Conservation (phyloP, 108 stramenopile species). For the Conticribra weissflogii region DNA sequence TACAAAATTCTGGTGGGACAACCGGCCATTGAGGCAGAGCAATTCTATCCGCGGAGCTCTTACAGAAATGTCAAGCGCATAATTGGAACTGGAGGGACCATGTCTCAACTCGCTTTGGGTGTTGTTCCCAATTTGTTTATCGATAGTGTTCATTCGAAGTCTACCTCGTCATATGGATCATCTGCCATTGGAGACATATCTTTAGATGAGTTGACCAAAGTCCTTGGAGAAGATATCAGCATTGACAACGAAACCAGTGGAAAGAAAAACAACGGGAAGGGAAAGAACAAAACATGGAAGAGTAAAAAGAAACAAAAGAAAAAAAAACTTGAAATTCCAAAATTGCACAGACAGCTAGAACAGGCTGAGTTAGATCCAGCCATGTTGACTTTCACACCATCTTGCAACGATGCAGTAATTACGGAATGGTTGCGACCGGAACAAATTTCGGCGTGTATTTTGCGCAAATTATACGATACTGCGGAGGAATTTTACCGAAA, state of each 20-base stretch:
- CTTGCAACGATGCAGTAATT: background rate
- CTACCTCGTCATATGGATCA: too few species aligned
- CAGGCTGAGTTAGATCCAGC: slow-evolving; percentile 69
- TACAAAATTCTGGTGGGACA: slow-evolving; percentile 57
- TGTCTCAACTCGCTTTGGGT: slow-evolving; percentile 47
- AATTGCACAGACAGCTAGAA: slow-evolving; percentile 58
- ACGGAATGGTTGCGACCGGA: slow-evolving; percentile 60
- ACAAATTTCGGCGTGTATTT: slow-evolving; percentile 76
- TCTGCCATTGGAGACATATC: background rate
- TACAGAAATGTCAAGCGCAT: slow-evolving; percentile 88
- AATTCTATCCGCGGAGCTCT: slow-evolving; percentile 36
- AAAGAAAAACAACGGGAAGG: background rate
- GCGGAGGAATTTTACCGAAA: slow-evolving; percentile 42
- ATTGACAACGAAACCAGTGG: slow-evolving; percentile 1
- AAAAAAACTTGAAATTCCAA: slow-evolving; percentile 42
- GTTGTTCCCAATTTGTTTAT: slow-evolving; percentile 76
- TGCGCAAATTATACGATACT: slow-evolving; percentile 59
- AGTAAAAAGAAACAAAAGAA: slow-evolving; percentile 49
- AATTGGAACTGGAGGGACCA: slow-evolving; percentile 71
- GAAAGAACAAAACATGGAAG: slow-evolving; percentile 16
- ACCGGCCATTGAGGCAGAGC: slow-evolving; percentile 52
- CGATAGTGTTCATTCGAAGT: background rate
- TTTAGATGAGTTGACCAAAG: slow-evolving; percentile 5
- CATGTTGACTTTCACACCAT: slow-evolving; percentile 32
- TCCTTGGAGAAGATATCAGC: slow-evolving; percentile 2